These are phyloP conservation scores for Terana coerulea DNA, from an alignment of 768 basidiomycete genomes.

Conservation along the genomic window DNA sequence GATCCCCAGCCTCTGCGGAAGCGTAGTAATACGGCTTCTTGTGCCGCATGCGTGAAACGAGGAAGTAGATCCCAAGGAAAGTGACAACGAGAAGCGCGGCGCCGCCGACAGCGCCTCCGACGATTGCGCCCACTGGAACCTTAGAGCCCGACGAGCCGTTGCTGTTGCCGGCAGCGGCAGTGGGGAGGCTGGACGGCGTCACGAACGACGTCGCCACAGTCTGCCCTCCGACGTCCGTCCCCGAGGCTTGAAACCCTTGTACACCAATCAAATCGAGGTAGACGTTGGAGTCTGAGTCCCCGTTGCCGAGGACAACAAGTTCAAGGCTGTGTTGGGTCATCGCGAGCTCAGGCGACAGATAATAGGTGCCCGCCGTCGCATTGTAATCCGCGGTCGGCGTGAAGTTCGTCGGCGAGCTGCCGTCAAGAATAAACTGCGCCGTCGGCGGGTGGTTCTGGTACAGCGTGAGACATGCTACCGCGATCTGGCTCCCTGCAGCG, in stretches of 20 bases:
- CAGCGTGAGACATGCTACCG: background rate
- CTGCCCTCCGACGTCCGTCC: no score
- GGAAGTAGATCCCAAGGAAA: background rate
- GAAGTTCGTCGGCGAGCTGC: background rate
- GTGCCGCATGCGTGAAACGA: background rate
- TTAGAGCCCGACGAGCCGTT: background rate
- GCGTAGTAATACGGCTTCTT: background rate
- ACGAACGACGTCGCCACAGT: no score
- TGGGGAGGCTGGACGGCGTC: background rate
- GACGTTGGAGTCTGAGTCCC: background rate
- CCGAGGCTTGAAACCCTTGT: background rate
- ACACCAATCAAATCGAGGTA: background rate
- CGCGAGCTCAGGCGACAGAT: background rate
- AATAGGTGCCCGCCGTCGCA: background rate
- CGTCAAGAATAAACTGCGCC: background rate
- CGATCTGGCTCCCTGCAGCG: background rate
- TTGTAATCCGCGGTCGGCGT: background rate
- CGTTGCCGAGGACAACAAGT: background rate
- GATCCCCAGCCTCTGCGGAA: background rate
- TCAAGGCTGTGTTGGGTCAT: background rate
- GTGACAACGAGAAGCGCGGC: background rate
- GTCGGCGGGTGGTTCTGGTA: background rate
- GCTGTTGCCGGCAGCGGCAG: background rate
- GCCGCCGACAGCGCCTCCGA: conserved; percentile 2
- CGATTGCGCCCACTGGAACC: conserved; percentile 6